Evolutionary conservation across 73 alveolate species (phyloP).

Genomic region (Paramecium tetraurelia): DNA sequence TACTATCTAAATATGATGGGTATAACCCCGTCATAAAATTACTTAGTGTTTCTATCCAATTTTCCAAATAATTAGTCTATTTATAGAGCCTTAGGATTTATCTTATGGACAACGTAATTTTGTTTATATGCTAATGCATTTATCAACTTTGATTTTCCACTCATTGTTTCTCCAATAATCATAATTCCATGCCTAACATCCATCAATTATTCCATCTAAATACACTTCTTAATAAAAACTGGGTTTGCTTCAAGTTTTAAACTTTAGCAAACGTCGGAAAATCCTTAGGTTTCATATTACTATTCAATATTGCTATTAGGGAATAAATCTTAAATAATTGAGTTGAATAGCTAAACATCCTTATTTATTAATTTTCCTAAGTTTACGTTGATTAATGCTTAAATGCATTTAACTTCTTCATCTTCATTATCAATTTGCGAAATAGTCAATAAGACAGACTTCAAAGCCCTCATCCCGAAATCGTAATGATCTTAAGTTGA

Average conservation of each 20-base stretch:
- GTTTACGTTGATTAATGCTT: constrained; percentile 97
- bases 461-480: constrained; percentile 99
- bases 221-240: constrained; percentile 90
- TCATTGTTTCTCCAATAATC: constrained; percentile 91
- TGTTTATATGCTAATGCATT: constrained; percentile 9
- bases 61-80: constrained; percentile 77
- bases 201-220: constrained; percentile 96
- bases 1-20: constrained; percentile 69
- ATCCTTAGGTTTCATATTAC: not conserved
- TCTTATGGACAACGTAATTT: constrained; percentile 40
- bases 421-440: constrained; percentile 83
- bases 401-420: constrained; percentile 91
- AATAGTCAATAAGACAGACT: constrained; percentile 98
- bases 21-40: constrained; percentile 83
- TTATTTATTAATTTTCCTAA: constrained; percentile 96
- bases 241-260: constrained; percentile 82
- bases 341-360: constrained; percentile 97
- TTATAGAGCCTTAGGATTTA: constrained; percentile 79
- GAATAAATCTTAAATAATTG: constrained; percentile 98
- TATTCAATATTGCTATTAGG: constrained; percentile 91
- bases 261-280: not conserved
- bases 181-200: constrained; percentile 99
- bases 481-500: constrained; percentile 97
- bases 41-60: constrained; percentile 84
- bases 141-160: constrained; percentile 57